A percentile compares a stretch with the other conserved stretches of the same genome.
Evolutionary conservation across 2,329 filamentous ascomycete species (phyloP).

Genomic region (Monilinia vaccinii-corymbosi): DNA sequence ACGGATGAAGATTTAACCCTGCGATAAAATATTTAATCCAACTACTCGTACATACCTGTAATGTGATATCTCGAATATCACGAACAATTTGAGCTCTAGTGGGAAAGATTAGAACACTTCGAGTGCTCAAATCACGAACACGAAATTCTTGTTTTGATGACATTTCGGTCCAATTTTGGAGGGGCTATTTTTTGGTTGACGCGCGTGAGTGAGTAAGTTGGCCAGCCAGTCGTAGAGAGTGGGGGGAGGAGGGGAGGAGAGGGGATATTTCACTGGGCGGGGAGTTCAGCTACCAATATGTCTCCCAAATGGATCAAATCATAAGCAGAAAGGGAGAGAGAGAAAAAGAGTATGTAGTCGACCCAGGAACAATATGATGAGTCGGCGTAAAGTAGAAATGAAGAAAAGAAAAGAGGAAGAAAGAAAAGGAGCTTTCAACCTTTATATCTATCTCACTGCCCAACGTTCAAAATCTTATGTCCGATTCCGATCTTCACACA

Average conservation of each 20-base stretch:
- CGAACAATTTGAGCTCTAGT: slow-evolving; percentile 50
- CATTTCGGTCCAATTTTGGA: slow-evolving; percentile 1
- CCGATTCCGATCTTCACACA: slow-evolving; percentile 3
- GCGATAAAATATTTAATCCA: neutral
- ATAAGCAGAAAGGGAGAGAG: neutral
- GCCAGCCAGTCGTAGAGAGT: neutral
- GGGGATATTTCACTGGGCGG: neutral
- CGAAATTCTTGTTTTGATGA: slow-evolving; percentile 39
- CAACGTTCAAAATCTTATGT: neutral
- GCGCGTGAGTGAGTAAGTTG: neutral
- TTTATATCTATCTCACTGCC: neutral
- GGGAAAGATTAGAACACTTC: slow-evolving; percentile 55
- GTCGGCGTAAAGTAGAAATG: neutral
- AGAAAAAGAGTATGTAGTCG: too few relatives aligned
- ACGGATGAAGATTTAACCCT: neutral
- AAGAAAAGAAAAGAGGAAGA: neutral
- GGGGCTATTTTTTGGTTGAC: neutral
- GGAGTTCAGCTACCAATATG: neutral
- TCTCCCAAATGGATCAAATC: neutral
- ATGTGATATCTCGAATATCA: slow-evolving; percentile 45
- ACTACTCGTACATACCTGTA: slow-evolving; percentile 29
- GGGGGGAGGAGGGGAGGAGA: too few relatives aligned
- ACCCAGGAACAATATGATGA: neutral
- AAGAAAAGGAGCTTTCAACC: neutral
- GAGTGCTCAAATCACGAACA: slow-evolving; percentile 48